A percentile compares a stretch with the other conserved stretches of the same genome.
phyloP scores from a whole-genome alignment of 2,329 filamentous ascomycete species.

The Chaetomiaceae sp. region DNA sequence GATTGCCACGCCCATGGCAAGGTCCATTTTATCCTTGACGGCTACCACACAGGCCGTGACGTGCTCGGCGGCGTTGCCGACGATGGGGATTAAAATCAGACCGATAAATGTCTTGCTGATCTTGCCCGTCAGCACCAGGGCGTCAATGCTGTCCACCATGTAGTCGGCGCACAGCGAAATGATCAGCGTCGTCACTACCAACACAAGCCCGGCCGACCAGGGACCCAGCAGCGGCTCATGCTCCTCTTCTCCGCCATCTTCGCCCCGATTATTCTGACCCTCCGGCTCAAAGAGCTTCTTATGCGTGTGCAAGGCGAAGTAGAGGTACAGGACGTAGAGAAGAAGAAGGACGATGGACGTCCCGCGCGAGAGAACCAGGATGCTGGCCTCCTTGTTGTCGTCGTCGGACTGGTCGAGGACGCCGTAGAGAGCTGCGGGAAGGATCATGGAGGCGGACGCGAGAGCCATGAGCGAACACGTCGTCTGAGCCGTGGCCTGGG shows the following conservation, averaged over 20 bases:
- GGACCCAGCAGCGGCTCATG: slow-evolving; percentile 53
- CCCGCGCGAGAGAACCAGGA: slow-evolving; percentile 68
- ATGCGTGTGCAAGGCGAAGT: slow-evolving; percentile 75
- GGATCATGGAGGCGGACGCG: slow-evolving; percentile 71
- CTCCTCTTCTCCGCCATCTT: slow-evolving; percentile 35
- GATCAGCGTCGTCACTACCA: slow-evolving; percentile 65
- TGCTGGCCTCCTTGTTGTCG: slow-evolving; percentile 48
- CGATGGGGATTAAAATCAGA: slow-evolving; percentile 73
- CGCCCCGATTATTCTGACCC: slow-evolving; percentile 23
- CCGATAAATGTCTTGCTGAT: slow-evolving; percentile 81
- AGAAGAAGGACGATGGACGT: slow-evolving; percentile 70
- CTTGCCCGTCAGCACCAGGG: slow-evolving; percentile 62
- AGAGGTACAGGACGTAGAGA: slow-evolving; percentile 71
- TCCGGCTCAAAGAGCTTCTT: slow-evolving; percentile 65
- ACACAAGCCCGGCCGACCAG: slow-evolving; percentile 58
- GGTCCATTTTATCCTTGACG: slow-evolving; percentile 70
- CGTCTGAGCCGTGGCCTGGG: slow-evolving; percentile 72
- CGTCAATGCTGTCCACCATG: slow-evolving; percentile 71
- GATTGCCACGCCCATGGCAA: slow-evolving; percentile 75
- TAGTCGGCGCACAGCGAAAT: slow-evolving; percentile 74
- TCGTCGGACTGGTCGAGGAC: slow-evolving; percentile 49
- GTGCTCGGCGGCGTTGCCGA: slow-evolving; percentile 76
- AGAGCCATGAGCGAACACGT: slow-evolving; percentile 71
- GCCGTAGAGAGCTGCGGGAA: slow-evolving; percentile 70
- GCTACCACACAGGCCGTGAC: slow-evolving; percentile 78